Evolutionary conservation across 1,284 basidiomycete species (phyloP).

Genomic region (Ganoderma lucidum): DNA sequence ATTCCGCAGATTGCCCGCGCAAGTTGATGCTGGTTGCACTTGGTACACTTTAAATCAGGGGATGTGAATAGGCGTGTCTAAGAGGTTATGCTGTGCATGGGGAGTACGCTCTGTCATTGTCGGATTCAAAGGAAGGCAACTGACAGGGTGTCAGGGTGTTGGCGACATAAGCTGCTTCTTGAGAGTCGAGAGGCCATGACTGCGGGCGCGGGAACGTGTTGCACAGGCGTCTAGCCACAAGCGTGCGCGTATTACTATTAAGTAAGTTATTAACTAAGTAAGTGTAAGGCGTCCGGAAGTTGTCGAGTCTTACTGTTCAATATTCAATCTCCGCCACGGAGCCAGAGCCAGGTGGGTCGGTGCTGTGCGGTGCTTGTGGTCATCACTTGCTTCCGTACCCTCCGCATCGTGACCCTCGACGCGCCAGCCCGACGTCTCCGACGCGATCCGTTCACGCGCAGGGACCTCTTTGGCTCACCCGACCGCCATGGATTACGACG

Average conservation of each 20-base stretch:
- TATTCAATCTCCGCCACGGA: slow-evolving; percentile 37
- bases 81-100: not conserved
- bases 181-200: too few relatives aligned
- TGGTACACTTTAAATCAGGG: not conserved
- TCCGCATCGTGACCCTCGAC: slow-evolving; percentile 34
- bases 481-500: slow-evolving; percentile 36
- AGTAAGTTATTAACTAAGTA: too few relatives aligned
- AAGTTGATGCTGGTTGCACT: not conserved
- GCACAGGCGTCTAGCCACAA: not conserved
- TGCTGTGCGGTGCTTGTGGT: slow-evolving; percentile 13
- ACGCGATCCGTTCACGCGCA: slow-evolving; percentile 23
- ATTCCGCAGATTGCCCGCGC: not conserved
- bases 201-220: not conserved
- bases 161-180: not conserved
- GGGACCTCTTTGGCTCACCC: slow-evolving; percentile 1
- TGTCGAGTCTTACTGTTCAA: not conserved
- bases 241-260: too few relatives aligned
- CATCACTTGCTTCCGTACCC: slow-evolving; percentile 27
- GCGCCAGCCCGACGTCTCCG: slow-evolving; percentile 48
- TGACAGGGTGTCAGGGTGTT: not conserved
- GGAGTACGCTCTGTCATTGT: not conserved
- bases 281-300: not conserved
- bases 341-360: slow-evolving; percentile 26
- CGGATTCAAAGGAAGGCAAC: not conserved
- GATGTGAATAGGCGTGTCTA: not conserved